Percentiles rank a stretch among this genome's conserved stretches.
Conservation (phyloP, 1,284 basidiomycete species). For the Termitomyces sp. region DNA sequence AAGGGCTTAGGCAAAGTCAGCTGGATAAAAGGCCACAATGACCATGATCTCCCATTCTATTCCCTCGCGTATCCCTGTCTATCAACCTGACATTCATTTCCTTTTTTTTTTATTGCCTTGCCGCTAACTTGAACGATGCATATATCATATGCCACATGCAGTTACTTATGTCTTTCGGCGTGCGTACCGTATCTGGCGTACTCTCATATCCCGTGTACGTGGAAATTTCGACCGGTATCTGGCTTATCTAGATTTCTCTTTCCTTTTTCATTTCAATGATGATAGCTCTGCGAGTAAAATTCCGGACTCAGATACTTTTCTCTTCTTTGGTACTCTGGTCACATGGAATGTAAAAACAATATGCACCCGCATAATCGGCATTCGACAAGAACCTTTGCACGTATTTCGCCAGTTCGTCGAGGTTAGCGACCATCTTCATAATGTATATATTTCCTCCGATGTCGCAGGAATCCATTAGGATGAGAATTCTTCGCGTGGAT, state of each 20-base stretch:
- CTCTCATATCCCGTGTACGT: not conserved
- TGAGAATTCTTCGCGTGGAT: not conserved
- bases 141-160: not conserved
- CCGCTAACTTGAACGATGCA: not conserved
- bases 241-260: slow-evolving; percentile 5
- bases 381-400: not conserved
- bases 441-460: not conserved
- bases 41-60: not conserved
- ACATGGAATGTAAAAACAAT: slow-evolving; percentile 2
- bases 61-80: not conserved
- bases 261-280: not conserved
- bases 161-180: not conserved
- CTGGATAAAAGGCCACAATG: not conserved
- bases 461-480: not conserved
- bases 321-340: slow-evolving; percentile 4
- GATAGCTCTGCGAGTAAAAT: not conserved
- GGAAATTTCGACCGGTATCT: not conserved
- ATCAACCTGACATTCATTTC: too few species aligned
- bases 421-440: not conserved
- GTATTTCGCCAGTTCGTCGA: not conserved
- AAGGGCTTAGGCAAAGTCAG: not conserved
- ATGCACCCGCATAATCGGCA: not conserved
- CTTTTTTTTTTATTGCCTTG: not conserved
- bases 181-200: not conserved
- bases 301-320: not conserved